Evolutionary conservation across 2,329 filamentous ascomycete genomes (phyloP), one percentile per base, ranked within the genome.

Genomic region (Diaporthe ilicicola): DNA sequence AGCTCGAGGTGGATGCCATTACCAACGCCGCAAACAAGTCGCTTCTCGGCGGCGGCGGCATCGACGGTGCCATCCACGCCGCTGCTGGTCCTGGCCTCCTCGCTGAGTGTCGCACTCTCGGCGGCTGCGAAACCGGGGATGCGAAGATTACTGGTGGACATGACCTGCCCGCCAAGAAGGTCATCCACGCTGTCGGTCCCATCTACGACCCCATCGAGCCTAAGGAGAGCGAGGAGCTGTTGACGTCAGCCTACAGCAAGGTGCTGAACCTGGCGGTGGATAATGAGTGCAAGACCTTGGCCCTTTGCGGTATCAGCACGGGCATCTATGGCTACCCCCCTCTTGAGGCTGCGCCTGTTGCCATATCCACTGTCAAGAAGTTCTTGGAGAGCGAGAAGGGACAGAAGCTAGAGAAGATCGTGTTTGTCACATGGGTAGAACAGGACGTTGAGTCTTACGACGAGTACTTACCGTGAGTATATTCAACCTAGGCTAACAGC

Each of bases 101-200:
- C 24, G 77, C 84, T 10, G 95, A 96, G 83, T 98, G 95, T 81
- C 81, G 83, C n/a, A 86, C 80, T 0, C 85, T 98, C 2, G 79
- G 86, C 59, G 93, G 94, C 64, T 98, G 95, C 80, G 80, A 75
- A 1, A 95, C 93, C 0, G 95, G 96, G 64, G 85, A 88, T 32
- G 93, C 94, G 32, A 95, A 95, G 79, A 94, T 97, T 77, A 98
- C 96, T 0, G 80, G 83, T 44, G 95, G 90, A 10, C 94, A 96
- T 81, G 77, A 89, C 0, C 84, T 98, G 29, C 94, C 94, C 0
- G 92, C 91, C 76, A 87, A 88, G 70, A 91, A 93, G 74, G 88
- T 98, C 75, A 97, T 98, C 69, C 96, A 98, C 80, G 90, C 96
- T 22, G 95, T 98, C 4, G 96, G 96, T 0, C 96, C 96, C 0